These are phyloP conservation scores for Spergularia azorica DNA, from an alignment of 179 eudicot genomes.

Conservation along the genomic window DNA sequence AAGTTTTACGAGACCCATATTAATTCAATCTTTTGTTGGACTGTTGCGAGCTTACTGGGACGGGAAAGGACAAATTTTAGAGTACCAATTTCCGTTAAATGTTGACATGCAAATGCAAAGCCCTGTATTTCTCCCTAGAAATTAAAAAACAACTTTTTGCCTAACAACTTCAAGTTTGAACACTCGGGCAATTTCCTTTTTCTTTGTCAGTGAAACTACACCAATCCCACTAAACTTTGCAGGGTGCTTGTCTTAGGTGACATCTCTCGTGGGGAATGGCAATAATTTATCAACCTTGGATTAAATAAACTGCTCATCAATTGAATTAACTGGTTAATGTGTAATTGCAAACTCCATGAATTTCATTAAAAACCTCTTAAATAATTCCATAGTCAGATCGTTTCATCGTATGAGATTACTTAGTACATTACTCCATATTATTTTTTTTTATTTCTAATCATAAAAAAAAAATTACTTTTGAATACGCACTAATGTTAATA, in stretches of 20 bases:
- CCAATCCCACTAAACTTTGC: slow-evolving; percentile 5
- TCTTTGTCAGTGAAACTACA: slow-evolving; percentile 2
- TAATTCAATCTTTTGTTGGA: slow-evolving; percentile 11
- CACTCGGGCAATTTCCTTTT: not conserved
- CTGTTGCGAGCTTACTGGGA: not conserved
- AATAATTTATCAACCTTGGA: not conserved
- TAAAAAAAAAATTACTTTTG: too few relatives aligned
- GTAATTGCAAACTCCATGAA: too few relatives aligned
- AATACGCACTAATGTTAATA: too few relatives aligned
- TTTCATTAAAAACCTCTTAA: too few relatives aligned
- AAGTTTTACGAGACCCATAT: not conserved
- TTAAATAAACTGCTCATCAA: too few relatives aligned
- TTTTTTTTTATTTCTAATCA: too few relatives aligned
- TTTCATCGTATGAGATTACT: too few relatives aligned
- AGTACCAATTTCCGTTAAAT: slow-evolving; percentile 15
- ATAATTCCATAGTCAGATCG: too few relatives aligned
- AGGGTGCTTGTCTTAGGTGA: not conserved
- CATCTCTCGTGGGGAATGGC: not conserved
- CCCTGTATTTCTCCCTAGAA: not conserved
- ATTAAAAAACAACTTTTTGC: not conserved
- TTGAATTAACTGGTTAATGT: too few relatives aligned
- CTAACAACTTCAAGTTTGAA: not conserved
- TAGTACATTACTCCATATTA: too few relatives aligned
- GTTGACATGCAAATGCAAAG: not conserved
- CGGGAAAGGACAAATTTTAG: slow-evolving; percentile 16